Evolutionary conservation across 2,329 filamentous ascomycete species (phyloP).

Genomic region (Ceratocystis albifundus): DNA sequence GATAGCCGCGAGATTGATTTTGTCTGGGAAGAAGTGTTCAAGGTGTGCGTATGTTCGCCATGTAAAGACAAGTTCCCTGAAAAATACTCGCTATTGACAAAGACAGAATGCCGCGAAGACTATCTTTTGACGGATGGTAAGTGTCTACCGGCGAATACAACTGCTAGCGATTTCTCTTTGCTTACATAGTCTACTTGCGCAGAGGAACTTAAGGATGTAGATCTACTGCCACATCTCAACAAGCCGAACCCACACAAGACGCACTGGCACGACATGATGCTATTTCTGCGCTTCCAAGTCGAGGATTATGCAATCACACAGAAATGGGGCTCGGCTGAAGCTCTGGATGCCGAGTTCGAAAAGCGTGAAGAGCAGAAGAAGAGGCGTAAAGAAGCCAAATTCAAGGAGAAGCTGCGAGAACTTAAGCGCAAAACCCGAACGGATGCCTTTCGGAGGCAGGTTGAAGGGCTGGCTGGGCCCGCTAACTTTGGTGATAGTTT

Average conservation of each 20-base stretch:
- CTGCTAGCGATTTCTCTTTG: background rate
- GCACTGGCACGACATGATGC: conserved; percentile 98
- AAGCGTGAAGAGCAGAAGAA: conserved; percentile 69
- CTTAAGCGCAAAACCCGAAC: conserved; percentile 88
- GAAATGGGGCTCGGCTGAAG: conserved; percentile 85
- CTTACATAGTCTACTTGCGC: conserved; percentile 14
- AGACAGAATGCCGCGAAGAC: conserved; percentile 91
- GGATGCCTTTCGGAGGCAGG: conserved; percentile 70
- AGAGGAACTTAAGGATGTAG: conserved; percentile 83
- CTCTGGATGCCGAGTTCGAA: conserved; percentile 79
- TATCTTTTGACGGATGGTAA: conserved; percentile 85
- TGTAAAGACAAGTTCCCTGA: conserved; percentile 89
- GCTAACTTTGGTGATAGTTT: conserved; percentile 67
- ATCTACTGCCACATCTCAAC: conserved; percentile 75
- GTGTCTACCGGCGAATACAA: conserved; percentile 29
- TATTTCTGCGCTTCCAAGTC: conserved; percentile 86
- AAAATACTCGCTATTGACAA: conserved; percentile 89
- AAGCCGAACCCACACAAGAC: conserved; percentile 91
- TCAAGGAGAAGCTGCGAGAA: conserved; percentile 76
- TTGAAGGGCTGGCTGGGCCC: conserved; percentile 39
- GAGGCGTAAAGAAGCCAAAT: conserved; percentile 77
- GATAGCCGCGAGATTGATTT: conserved; percentile 78
- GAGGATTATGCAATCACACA: conserved; percentile 82
- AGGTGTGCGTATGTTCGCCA: conserved; percentile 58
- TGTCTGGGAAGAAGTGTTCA: conserved; percentile 82